Evolutionary conservation across 768 basidiomycete genomes (phyloP).

Genomic region (Agrocybe chaxingu): DNA sequence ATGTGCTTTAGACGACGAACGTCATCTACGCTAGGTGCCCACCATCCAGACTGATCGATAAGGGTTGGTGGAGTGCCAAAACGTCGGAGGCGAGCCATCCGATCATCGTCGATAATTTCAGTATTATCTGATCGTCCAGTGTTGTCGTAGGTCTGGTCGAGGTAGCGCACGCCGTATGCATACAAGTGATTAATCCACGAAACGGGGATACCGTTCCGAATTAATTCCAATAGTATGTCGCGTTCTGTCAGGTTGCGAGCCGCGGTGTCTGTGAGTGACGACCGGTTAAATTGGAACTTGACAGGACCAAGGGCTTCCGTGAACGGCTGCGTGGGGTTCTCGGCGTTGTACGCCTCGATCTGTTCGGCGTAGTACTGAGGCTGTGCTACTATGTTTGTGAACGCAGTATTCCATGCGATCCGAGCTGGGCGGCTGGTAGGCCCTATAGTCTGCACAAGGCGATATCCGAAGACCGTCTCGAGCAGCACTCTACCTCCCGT

Average conservation of each 20-base stretch:
- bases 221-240: neutral
- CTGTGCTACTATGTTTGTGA: neutral
- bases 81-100: too few species aligned
- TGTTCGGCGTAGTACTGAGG: neutral
- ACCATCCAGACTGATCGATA: too few species aligned
- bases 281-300: too few species aligned
- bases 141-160: too few species aligned
- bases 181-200: constrained; percentile 8
- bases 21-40: too few species aligned
- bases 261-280: neutral
- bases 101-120: too few species aligned
- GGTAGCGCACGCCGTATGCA: neutral
- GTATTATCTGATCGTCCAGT: too few species aligned
- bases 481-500: neutral
- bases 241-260: neutral
- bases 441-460: neutral
- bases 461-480: neutral
- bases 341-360: neutral
- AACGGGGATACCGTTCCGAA: constrained; percentile 3
- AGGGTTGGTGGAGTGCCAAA: too few species aligned
- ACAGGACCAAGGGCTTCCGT: too few species aligned
- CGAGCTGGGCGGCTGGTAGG: neutral
- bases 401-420: neutral
- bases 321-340: neutral
- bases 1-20: too few species aligned